Evolutionary conservation across 805 yeast genomes (phyloP), one percentile per base, ranked within the genome.

Genomic region (Myxozyma kluyveri): DNA sequence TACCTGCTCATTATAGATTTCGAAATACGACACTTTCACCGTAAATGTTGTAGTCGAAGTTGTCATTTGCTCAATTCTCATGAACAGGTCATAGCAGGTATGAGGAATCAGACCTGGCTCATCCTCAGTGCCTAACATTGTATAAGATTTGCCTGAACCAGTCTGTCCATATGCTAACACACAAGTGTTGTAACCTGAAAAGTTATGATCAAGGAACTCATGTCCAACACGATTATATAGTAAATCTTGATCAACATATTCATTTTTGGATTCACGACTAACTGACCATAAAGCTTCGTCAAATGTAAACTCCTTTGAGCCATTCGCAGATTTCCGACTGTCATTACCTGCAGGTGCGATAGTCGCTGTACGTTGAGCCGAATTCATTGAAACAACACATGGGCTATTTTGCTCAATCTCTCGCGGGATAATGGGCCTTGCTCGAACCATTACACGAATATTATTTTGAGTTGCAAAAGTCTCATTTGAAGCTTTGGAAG

Each of bases 1-100:
- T 2, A 83, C 86, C 56, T 76, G 79, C 65, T 85, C 90, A 62
- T 84, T 83, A 62, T 85, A 84, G 31, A 84, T 81, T 63, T 84
- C 90, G 64, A 81, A 72, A 65, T 79, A 84, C 6, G 84, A 76
- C 1, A 82, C 71, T 26, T 49, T 46, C 22, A 75, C 64, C 18
- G 67, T 65, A 4, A 64, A 64, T 32, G 67, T 66, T 0, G 67
- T 61, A 29, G 67, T 64, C 7, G 62, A 72, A 4, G 61, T 63
- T 5, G 77, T 65, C 40, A 73, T 56, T 2, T 61, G 41, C 9
- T 69, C 69, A 42, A 71, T 66, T 41, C 69, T 70, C 1, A 66
- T 63, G 54, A 82, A 72, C 5, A 83, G 67, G 47, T 77, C 78
- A 29, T 67, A 55, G 40, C 82, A 74, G 7, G 80, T 68, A 43